These are phyloP conservation scores for Lepidopterella palustris DNA, from an alignment of 495 filamentous ascomycete genomes.

Conservation along the genomic window DNA sequence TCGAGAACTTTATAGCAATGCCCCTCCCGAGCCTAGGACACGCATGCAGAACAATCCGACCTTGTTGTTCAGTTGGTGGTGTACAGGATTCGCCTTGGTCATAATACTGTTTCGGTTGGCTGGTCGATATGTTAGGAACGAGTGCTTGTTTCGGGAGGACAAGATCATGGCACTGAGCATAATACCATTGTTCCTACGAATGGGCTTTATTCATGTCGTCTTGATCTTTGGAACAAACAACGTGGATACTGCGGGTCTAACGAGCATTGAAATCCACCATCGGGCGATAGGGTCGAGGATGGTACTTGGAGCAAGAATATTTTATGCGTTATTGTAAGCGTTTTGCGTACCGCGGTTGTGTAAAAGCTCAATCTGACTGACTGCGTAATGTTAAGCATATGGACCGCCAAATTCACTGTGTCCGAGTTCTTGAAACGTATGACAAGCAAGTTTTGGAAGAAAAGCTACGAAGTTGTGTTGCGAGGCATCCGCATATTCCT, in stretches of 20 bases:
- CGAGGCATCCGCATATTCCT: slow-evolving; percentile 68
- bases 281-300: slow-evolving; percentile 56
- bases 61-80: slow-evolving; percentile 90
- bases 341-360: background rate
- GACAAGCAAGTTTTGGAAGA: slow-evolving; percentile 60
- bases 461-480: slow-evolving; percentile 60
- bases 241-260: slow-evolving; percentile 44
- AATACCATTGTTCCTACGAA: slow-evolving; percentile 72
- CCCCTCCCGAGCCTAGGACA: slow-evolving; percentile 22
- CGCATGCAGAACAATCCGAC: slow-evolving; percentile 26
- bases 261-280: slow-evolving; percentile 39
- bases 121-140: slow-evolving; percentile 74
- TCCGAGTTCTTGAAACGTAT: slow-evolving; percentile 86
- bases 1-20: slow-evolving; percentile 15
- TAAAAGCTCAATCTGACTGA: background rate
- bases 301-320: slow-evolving; percentile 58
- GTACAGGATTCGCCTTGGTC: slow-evolving; percentile 69
- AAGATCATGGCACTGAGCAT: slow-evolving; percentile 74
- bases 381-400: slow-evolving; percentile 53
- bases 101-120: slow-evolving; percentile 71
- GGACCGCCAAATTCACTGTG: slow-evolving; percentile 85
- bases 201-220: slow-evolving; percentile 81
- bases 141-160: slow-evolving; percentile 79
- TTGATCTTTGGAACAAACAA: slow-evolving; percentile 89
- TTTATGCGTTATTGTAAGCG: slow-evolving; percentile 62